These are phyloP conservation scores for Vaccinium macrocarpon DNA, from an alignment of 148 eudicot genomes.

Conservation along the genomic window DNA sequence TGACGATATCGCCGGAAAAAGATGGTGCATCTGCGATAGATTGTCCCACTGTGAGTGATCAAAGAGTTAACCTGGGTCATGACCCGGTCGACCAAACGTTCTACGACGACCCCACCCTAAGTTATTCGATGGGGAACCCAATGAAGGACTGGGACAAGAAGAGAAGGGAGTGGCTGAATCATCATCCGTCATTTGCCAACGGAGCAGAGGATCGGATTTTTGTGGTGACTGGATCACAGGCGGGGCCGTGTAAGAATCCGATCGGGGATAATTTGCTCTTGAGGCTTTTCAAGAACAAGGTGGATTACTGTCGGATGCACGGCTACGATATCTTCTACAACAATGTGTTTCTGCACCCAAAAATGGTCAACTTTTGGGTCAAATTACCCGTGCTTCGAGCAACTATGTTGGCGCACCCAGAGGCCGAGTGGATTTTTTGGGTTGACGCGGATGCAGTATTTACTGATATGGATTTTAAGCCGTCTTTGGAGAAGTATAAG, in stretches of 20 bases:
- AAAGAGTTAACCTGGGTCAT: neutral
- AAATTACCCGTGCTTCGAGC: conserved; percentile 33
- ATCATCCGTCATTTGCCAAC: conserved; percentile 25
- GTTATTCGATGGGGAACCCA: conserved; percentile 26
- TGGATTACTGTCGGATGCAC: conserved; percentile 40
- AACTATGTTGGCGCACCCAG: conserved; percentile 57
- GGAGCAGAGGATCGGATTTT: conserved; percentile 17
- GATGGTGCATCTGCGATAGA: neutral
- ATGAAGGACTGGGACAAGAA: conserved; percentile 30
- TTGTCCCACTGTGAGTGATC: neutral
- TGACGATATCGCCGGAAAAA: neutral
- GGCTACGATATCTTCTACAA: conserved; percentile 39
- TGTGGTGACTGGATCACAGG: conserved; percentile 30
- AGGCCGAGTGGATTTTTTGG: conserved; percentile 87
- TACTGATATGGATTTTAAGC: conserved; percentile 71
- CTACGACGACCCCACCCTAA: conserved; percentile 9
- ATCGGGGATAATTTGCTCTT: conserved; percentile 30
- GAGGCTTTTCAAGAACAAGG: conserved; percentile 38
- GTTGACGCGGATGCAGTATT: conserved; percentile 75
- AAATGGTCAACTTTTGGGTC: conserved; percentile 54
- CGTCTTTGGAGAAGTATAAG: conserved; percentile 42
- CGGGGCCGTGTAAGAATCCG: conserved; percentile 28
- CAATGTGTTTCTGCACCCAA: conserved; percentile 36
- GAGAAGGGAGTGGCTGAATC: conserved; percentile 29
- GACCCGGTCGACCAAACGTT: neutral